Base-by-base conservation (phyloP, 345 rosid genomes). In the Lumnitzera racemosa region DNA sequence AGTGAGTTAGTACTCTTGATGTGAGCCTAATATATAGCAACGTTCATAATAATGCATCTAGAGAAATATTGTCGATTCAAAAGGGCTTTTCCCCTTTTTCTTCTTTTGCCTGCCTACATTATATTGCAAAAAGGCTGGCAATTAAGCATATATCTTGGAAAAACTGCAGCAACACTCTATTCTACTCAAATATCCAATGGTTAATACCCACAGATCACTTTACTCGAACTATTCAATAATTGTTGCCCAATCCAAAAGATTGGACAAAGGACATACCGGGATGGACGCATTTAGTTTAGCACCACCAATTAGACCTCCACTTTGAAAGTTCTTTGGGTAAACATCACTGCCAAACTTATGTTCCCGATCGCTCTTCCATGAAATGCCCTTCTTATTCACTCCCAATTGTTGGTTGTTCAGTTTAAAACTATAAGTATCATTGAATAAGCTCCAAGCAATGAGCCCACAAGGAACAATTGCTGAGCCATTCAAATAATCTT, bases 361-460 rank as follows among this genome's bases (percentile, higher is more conserved):
- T 17, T 90, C 88, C 78, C 84, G 81, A 65, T 95, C 99, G 71
- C 99, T 94, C 78, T 90, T 86, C 99, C 97, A 95, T 49, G 97
- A 83, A 61, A 95, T 88, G 17, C 56, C 84, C 14, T 55, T 78
- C 76, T 82, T 86, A 77, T 88, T 90, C 69, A 95, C 86, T 4
- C 47, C 17, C 66, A 94, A 57, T 15, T 61, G 57, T 51, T 53
- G 3, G 66, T 65, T 79, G 41, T 78, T 80, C 70, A 61, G 76
- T 29, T 87, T 68, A 65, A 95, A 83, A 55, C 2, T 51, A 62
- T 88, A 95, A 4, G 95, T 88, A 74, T 90, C 97, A 29, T 95
- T 95, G 72, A 95, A 95, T 70, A 95, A 80, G 78, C 99, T 95
- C 97, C 99, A 95, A 56, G 99, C 99, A 59, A 95, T 88, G n/a